Percentiles rank a stretch among this genome's conserved stretches.
Evolutionary conservation across 2,329 filamentous ascomycete species (phyloP).

Genomic region (Verticillium zaregamsianum): DNA sequence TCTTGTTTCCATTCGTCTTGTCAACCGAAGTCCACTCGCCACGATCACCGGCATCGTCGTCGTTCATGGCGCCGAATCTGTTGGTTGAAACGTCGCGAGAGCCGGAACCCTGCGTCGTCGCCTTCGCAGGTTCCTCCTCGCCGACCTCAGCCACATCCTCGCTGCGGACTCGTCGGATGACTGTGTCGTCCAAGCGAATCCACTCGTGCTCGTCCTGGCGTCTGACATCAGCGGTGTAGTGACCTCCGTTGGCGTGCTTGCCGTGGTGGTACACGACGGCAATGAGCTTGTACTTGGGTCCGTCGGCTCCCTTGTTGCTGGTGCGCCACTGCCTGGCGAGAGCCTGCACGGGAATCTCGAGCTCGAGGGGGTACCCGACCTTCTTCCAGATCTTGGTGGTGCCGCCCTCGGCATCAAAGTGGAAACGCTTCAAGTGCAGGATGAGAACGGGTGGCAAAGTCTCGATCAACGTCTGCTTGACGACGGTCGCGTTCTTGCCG

Average conservation of each 20-base stretch:
- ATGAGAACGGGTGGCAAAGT: conserved; percentile 87
- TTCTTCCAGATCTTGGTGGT: conserved; percentile 99
- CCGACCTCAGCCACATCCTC: conserved; percentile 88
- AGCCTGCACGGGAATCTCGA: conserved; percentile 89
- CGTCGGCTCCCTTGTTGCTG: conserved; percentile 58
- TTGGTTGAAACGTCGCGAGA: conserved; percentile 51
- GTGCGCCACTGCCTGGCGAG: conserved; percentile 74
- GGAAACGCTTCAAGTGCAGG: conserved; percentile 93
- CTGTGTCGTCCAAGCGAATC: conserved; percentile 92
- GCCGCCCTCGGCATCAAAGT: conserved; percentile 83
- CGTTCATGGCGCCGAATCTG: conserved; percentile 67
- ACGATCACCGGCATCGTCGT: conserved; percentile 64
- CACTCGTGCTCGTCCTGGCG: conserved; percentile 93
- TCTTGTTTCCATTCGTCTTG: conserved; percentile 60
- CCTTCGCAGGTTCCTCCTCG: conserved; percentile 69
- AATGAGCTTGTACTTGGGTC: conserved; percentile 81
- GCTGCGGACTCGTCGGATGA: conserved; percentile 77
- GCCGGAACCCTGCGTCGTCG: conserved; percentile 56
- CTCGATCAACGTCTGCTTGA: conserved; percentile 94
- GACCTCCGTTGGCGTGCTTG: conserved; percentile 91
- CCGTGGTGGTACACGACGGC: conserved; percentile 96
- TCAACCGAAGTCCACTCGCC: conserved; percentile 79
- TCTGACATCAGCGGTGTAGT: conserved; percentile 96
- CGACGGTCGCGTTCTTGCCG: conserved; percentile 67
- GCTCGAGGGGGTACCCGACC: conserved; percentile 87